Evolutionary conservation across 2,329 filamentous ascomycete species (phyloP).

Genomic region (Raffaelea deltoideospora): DNA sequence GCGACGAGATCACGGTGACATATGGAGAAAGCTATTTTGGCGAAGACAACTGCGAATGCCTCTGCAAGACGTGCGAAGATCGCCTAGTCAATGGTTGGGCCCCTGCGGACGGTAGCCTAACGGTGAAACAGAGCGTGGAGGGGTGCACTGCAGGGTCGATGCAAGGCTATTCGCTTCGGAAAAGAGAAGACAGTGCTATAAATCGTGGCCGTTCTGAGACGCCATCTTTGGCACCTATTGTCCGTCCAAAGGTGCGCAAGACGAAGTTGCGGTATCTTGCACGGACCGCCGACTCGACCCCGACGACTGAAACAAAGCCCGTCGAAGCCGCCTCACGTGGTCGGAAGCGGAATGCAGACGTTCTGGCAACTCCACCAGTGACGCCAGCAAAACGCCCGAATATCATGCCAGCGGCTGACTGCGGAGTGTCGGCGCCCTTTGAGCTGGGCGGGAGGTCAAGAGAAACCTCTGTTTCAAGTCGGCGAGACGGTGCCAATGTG

Average conservation of each 20-base stretch:
- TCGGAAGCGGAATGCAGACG: slow-evolving; percentile 23
- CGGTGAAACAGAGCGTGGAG: slow-evolving; percentile 38
- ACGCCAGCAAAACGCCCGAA: slow-evolving; percentile 39
- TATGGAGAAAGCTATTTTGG: slow-evolving; percentile 97
- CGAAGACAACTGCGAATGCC: slow-evolving; percentile 82
- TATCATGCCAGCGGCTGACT: slow-evolving; percentile 8
- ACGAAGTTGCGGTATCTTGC: slow-evolving; percentile 11
- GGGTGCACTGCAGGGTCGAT: slow-evolving; percentile 20
- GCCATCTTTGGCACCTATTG: slow-evolving; percentile 40
- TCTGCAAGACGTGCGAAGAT: slow-evolving; percentile 77
- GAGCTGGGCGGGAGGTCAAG: slow-evolving; percentile 18
- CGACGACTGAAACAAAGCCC: not conserved
- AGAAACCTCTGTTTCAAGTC: slow-evolving; percentile 24
- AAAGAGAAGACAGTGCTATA: slow-evolving; percentile 34
- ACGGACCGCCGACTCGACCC: slow-evolving; percentile 1
- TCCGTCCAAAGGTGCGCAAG: slow-evolving; percentile 35
- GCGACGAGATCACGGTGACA: slow-evolving; percentile 91
- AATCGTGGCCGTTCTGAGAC: slow-evolving; percentile 32
- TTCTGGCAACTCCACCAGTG: slow-evolving; percentile 36
- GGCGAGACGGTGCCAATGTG: slow-evolving; percentile 1
- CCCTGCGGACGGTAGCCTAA: slow-evolving; percentile 29
- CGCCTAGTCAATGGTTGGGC: slow-evolving; percentile 71
- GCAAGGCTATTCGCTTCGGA: slow-evolving; percentile 41
- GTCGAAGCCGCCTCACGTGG: slow-evolving; percentile 6
- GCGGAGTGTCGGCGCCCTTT: slow-evolving; percentile 15